Percentiles rank a stretch among this genome's conserved stretches.
Evolutionary conservation across 2,329 filamentous ascomycete species (phyloP).

Genomic region (Aspergillus vadensis): DNA sequence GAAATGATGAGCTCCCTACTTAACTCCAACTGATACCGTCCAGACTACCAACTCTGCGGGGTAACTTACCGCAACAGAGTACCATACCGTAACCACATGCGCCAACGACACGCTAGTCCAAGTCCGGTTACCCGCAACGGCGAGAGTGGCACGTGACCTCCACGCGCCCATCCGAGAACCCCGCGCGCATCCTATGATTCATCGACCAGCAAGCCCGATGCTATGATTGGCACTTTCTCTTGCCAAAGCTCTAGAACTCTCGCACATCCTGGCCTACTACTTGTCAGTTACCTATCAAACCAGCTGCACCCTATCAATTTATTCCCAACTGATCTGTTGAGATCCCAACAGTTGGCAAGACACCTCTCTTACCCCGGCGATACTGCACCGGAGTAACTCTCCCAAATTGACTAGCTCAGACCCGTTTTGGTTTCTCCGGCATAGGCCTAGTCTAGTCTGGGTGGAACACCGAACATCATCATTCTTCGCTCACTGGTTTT

Average conservation of each 20-base stretch:
- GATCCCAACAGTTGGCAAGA: background rate
- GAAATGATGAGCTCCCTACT: no score
- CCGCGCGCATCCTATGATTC: background rate
- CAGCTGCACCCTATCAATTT: background rate
- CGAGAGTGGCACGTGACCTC: background rate
- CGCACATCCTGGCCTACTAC: background rate
- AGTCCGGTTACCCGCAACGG: background rate
- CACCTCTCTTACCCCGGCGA: background rate
- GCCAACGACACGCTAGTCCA: background rate
- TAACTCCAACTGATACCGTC: no score
- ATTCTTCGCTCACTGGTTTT: conserved; percentile 3
- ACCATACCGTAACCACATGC: background rate
- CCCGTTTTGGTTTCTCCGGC: conserved; percentile 1
- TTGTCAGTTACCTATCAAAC: no score
- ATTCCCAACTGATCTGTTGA: background rate
- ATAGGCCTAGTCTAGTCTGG: background rate
- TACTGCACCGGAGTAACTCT: background rate
- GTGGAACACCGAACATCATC: conserved; percentile 2
- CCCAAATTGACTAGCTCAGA: background rate
- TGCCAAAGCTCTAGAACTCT: background rate
- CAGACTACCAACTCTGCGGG: no score
- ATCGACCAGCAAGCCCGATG: background rate
- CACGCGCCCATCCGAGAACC: background rate
- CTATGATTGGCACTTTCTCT: background rate
- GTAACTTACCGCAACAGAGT: background rate